Conservation (phyloP, 352 stramenopile species). For the Pythium vanterpoolii region DNA sequence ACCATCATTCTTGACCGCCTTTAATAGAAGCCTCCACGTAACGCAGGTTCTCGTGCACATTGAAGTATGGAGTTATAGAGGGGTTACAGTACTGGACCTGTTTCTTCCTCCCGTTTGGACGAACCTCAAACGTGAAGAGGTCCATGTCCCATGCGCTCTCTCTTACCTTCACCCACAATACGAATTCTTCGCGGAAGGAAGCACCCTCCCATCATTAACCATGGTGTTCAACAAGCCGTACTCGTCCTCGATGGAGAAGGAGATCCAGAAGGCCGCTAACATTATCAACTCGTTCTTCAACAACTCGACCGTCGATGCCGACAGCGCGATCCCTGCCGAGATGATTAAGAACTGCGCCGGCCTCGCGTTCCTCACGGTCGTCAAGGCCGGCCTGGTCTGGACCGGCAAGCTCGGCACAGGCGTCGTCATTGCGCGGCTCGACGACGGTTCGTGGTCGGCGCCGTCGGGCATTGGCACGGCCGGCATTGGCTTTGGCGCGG, state of each 20-base stretch:
- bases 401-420: slow-evolving; percentile 82
- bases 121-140: slow-evolving; percentile 3
- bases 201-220: background rate
- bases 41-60: background rate
- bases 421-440: slow-evolving; percentile 73
- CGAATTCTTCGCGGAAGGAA: background rate
- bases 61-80: slow-evolving; percentile 1
- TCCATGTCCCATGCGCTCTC: slow-evolving; percentile 10
- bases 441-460: slow-evolving; percentile 80
- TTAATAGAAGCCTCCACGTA: slow-evolving; percentile 2
- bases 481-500: slow-evolving; percentile 75
- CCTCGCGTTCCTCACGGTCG: slow-evolving; percentile 82
- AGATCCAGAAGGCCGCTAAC: slow-evolving; percentile 74
- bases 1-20: background rate
- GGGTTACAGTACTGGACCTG: background rate
- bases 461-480: slow-evolving; percentile 81
- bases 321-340: slow-evolving; percentile 76
- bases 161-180: background rate
- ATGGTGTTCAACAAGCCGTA: slow-evolving; percentile 88
- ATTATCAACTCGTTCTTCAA: slow-evolving; percentile 86
- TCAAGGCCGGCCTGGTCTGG: slow-evolving; percentile 85
- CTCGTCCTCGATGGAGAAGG: slow-evolving; percentile 86
- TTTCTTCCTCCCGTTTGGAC: background rate
- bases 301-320: slow-evolving; percentile 61
- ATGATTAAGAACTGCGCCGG: slow-evolving; percentile 73